Base-by-base conservation (phyloP, 192 early-diverging fungal species). In the Umbelopsis vinacea region DNA sequence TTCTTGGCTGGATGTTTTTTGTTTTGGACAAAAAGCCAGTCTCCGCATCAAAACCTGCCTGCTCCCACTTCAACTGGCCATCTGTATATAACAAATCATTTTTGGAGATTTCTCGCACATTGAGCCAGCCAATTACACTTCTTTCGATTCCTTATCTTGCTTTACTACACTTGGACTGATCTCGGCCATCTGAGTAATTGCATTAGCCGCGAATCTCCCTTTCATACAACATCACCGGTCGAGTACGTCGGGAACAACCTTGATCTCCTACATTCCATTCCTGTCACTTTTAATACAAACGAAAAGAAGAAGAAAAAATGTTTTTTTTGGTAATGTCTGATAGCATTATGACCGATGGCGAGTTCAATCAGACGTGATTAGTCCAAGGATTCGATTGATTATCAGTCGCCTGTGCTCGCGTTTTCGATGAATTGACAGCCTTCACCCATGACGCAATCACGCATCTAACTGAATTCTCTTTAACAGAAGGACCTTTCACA, bases 401-500 rank as follows among this genome's bases (percentile, higher is more conserved):
- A 4, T 7, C 40, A 43, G 6, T 12, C 40, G 40, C 40, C 40
- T 12, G 6, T 43, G 40, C 40, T 43, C 40, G 40, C 40, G 40
- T 43, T 43, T 43, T 43, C 11, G 40, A 43, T 43, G 40, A 43
- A 43, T 43, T 54, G 11, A 24, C 8, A 54, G 5, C 23, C 53
- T 54, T 22, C 53, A 54, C 5, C 8, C 53, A 29, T 24, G 0
- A 54, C 40, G 11, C 11, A 43, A 43, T 43, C 11, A 43, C 40
- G 6, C 40, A 43, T 43, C 40, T 43, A 43, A 43, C 40, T 43
- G 8, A 14, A 8, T 68, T 69, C n/a, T 52, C 67, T 54, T 24
- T 73, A 15, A 52, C 22, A 66, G 90, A 93, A 98, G 87, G 86
- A 92, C 70, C 87, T 99, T 21, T 83, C 89, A 50, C 95, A 98